A percentile compares a stretch with the other conserved stretches of the same genome.
Conservation (phyloP, 2,329 filamentous ascomycete species). For the Drechmeria coniospora region DNA sequence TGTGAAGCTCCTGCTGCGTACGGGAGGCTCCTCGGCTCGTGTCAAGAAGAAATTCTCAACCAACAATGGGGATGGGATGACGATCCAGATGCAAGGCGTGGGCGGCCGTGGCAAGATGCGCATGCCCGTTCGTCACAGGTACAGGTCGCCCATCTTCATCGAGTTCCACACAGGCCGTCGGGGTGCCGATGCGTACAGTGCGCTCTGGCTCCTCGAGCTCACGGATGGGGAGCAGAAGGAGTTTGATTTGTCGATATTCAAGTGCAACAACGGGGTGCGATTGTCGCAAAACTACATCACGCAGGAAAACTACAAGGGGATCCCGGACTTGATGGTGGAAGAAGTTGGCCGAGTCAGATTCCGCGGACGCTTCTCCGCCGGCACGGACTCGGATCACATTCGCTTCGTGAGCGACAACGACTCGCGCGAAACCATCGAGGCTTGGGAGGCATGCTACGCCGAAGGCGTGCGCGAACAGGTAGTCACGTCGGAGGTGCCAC, state of each 20-base stretch:
- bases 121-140: constrained; percentile 79
- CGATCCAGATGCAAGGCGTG: constrained; percentile 31
- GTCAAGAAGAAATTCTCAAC: constrained; percentile 49
- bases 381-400: constrained; percentile 75
- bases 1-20: constrained; percentile 64
- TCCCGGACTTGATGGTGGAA: constrained; percentile 61
- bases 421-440: constrained; percentile 82
- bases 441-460: constrained; percentile 80
- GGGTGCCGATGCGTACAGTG: constrained; percentile 57
- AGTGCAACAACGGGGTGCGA: constrained; percentile 56
- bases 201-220: constrained; percentile 76
- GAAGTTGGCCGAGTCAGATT: constrained; percentile 74
- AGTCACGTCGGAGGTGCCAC: constrained; percentile 60
- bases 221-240: constrained; percentile 62
- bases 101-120: constrained; percentile 36
- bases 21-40: constrained; percentile 66
- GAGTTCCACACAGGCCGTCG: constrained; percentile 67
- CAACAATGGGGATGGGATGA: constrained; percentile 37
- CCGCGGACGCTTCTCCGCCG: constrained; percentile 69
- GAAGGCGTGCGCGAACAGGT: constrained; percentile 66
- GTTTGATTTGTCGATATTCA: constrained; percentile 85
- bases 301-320: constrained; percentile 51
- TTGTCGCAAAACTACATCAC: constrained; percentile 89
- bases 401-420: constrained; percentile 76
- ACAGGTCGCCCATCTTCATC: constrained; percentile 77